Percentiles rank a stretch among this genome's conserved stretches.
Evolutionary conservation across 2,329 filamentous ascomycete genomes (phyloP).

Genomic region (Fusarium sp.): DNA sequence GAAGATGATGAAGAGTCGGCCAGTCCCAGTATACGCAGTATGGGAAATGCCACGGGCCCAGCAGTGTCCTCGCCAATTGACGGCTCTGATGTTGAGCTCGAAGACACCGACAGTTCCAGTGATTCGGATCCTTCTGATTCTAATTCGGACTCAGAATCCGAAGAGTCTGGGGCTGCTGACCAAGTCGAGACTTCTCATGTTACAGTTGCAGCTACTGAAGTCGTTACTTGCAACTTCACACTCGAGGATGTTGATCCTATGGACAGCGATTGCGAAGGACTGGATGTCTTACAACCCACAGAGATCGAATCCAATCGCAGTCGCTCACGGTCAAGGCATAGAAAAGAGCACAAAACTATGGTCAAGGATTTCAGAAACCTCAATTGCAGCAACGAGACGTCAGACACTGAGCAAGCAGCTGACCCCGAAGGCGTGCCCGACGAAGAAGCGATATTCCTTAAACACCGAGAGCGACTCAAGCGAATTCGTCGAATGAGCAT

Average conservation of each 20-base stretch:
- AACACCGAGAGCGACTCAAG: conserved; percentile 56
- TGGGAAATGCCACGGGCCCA: conserved; percentile 39
- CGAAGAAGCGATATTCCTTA: conserved; percentile 54
- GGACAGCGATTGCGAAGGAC: conserved; percentile 58
- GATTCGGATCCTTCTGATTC: conserved; percentile 39
- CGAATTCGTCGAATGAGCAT: conserved; percentile 61
- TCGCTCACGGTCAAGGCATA: conserved; percentile 54
- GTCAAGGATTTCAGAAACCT: conserved; percentile 60
- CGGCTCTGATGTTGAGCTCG: conserved; percentile 33
- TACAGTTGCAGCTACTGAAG: conserved; percentile 29
- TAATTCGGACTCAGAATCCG: conserved; percentile 40
- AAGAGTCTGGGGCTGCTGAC: conserved; percentile 41
- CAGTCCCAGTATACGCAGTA: conserved; percentile 46
- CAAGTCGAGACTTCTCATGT: conserved; percentile 41
- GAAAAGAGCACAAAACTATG: conserved; percentile 57
- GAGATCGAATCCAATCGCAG: conserved; percentile 61
- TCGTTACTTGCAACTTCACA: conserved; percentile 49
- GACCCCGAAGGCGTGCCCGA: conserved; percentile 53
- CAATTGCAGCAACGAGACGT: conserved; percentile 56
- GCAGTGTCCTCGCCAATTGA: conserved; percentile 20
- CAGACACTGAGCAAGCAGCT: conserved; percentile 52
- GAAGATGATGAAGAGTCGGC: conserved; percentile 45
- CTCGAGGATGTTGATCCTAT: conserved; percentile 62
- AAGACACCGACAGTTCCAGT: conserved; percentile 28
- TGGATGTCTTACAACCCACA: conserved; percentile 57